phyloP scores from a whole-genome alignment of 177 flowering plant genomes.

The Telopea speciosissima region DNA sequence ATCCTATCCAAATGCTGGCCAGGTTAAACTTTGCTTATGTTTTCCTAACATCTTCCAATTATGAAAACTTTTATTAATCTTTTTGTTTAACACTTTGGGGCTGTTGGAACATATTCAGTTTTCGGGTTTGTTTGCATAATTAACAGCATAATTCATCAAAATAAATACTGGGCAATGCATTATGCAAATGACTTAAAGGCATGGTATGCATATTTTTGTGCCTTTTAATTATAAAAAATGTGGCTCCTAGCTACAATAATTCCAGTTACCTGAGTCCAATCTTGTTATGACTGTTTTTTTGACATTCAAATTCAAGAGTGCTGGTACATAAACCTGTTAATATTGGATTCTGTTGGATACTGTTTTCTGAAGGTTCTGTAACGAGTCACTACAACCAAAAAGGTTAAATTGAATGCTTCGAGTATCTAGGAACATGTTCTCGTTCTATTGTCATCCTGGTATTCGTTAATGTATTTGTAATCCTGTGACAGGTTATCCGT shows the following conservation, averaged over 20 bases:
- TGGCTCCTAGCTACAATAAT: background rate
- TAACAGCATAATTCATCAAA: too few relatives aligned
- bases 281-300: background rate
- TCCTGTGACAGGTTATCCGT: slow-evolving; percentile 49
- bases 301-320: background rate
- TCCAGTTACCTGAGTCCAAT: background rate
- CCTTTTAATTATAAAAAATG: background rate
- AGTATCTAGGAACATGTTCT: too few relatives aligned
- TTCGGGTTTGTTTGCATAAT: background rate
- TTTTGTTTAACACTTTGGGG: too few relatives aligned
- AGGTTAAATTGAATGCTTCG: background rate
- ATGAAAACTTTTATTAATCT: too few relatives aligned
- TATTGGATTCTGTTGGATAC: background rate
- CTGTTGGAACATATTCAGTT: too few relatives aligned
- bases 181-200: too few relatives aligned
- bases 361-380: background rate
- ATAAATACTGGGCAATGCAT: too few relatives aligned
- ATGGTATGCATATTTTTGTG: background rate
- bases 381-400: background rate
- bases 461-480: background rate
- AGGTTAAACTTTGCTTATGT: too few relatives aligned
- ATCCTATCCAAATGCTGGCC: too few relatives aligned
- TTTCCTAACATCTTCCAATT: too few relatives aligned
- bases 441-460: background rate
- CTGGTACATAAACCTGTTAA: background rate